Base-by-base conservation (phyloP, 2,329 filamentous ascomycete species). In the Hymenoscyphus salicellus region DNA sequence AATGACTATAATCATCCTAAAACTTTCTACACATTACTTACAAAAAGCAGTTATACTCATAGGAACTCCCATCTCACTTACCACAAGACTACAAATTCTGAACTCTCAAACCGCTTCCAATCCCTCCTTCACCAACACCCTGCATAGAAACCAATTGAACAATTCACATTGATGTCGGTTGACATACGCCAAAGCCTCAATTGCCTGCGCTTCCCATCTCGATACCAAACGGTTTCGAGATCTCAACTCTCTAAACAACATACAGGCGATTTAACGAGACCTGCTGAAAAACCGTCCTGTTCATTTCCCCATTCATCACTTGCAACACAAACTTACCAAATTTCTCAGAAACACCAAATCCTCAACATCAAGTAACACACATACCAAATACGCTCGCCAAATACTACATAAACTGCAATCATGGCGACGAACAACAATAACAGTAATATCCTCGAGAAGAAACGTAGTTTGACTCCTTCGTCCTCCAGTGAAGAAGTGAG, bases 401-500 rank as follows among this genome's bases (percentile, higher is more conserved):
- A 28, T 62, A 26, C 28, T 46, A 11, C 20, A 58, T 30, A 63
- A 69, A 60, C 63, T 65, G 65, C 70, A 71, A 74, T 72, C 69
- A 75, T 75, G 74, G 72, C 69, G 68, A 61, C 69, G 73, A 75
- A 70, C 74, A 77, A 70, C 74, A 77, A 76, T 71, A 80, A 80
- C 77, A 78, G 41, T 38, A 38, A 61, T n/a, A 63, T 61, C 32
- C 62, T 75, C 33, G 72, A 75, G 69, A 76, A 75, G 63, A 73
- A 72, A 52, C 68, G 70, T 55, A 75, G 72, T 46, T 58, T 70
- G 23, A 72, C 71, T 28, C 63, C 65, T 20, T 65, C 64, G 58
- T 74, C 75, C 65, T 74, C 75, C 65, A 69, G 46, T n/a, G 67
- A 86, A 80, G 82, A 81, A 82, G 83, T 92, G 71, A 89, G 90